Conservation (phyloP, 2,329 filamentous ascomycete genomes). For the Hawksworthiomyces lignivorus region DNA sequence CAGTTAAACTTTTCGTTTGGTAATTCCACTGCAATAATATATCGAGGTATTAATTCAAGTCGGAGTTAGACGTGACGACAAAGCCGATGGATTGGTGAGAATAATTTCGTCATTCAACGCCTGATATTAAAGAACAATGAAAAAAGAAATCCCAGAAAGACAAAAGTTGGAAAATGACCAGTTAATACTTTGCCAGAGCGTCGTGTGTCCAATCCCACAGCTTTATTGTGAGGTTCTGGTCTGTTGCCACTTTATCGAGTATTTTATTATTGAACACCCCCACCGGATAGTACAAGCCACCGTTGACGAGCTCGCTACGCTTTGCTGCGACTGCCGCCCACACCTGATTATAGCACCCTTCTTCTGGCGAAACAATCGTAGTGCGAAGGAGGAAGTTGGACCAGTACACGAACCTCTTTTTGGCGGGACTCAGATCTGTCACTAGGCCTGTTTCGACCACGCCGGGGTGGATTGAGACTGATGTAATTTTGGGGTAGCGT, state of each 20-base stretch:
- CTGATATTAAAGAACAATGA: no score
- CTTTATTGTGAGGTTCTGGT: constrained; percentile 22
- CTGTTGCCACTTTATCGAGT: constrained; percentile 20
- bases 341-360: constrained; percentile 32
- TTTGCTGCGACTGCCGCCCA: constrained; percentile 29
- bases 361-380: constrained; percentile 19
- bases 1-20: no score
- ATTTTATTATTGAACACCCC: constrained; percentile 19
- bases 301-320: constrained; percentile 22
- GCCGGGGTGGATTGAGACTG: constrained; percentile 21
- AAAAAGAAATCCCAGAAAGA: no score
- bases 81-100: no score
- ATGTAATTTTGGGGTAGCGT: constrained; percentile 18
- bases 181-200: constrained; percentile 17
- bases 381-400: constrained; percentile 12
- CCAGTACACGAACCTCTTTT: constrained; percentile 15
- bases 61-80: no score
- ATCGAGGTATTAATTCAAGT: no score
- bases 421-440: constrained; percentile 10
- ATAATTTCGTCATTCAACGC: no score
- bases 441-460: constrained; percentile 21
- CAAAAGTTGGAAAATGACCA: no score
- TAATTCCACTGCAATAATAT: no score
- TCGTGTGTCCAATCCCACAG: constrained; percentile 30
- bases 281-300: constrained; percentile 31